Conservation (phyloP, 129 eudicot genomes). For the Heracleum sosnowskyi region DNA sequence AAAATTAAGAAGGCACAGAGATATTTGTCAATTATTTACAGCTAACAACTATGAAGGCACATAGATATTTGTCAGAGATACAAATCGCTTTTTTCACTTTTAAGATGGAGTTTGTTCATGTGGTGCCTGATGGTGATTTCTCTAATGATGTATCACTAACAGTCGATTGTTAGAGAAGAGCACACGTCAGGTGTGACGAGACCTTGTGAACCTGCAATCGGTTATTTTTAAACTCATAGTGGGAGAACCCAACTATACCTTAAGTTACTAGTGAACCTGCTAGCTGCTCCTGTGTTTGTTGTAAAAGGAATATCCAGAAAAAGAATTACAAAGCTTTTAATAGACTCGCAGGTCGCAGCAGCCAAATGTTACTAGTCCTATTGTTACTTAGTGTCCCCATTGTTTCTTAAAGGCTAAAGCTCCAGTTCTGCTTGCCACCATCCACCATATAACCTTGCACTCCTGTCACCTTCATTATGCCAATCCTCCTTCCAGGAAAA, state of each 20-base stretch:
- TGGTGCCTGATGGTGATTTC: slow-evolving; percentile 74
- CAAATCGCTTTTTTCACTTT: slow-evolving; percentile 75
- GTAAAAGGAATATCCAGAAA: background rate
- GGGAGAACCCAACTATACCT: background rate
- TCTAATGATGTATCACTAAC: background rate
- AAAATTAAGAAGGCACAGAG: slow-evolving; percentile 44
- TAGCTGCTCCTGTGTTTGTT: background rate
- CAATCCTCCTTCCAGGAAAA: background rate
- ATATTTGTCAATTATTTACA: slow-evolving; percentile 31
- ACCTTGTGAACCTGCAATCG: background rate
- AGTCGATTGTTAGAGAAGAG: background rate
- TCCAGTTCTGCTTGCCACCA: too few species aligned
- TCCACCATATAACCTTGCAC: background rate
- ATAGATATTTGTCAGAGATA: slow-evolving; percentile 69
- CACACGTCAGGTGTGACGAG: background rate
- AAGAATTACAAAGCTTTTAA: background rate
- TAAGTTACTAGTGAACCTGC: too few species aligned
- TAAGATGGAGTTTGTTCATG: slow-evolving; percentile 61
- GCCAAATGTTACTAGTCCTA: background rate
- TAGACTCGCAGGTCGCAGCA: background rate
- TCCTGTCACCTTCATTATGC: background rate
- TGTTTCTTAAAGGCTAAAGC: background rate
- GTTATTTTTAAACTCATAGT: background rate
- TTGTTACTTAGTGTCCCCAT: too few species aligned
- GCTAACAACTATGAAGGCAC: slow-evolving; percentile 35